A percentile compares a stretch with the other conserved stretches of the same genome.
Evolutionary conservation across 2,329 filamentous ascomycete species (phyloP).

Genomic region (Geosmithia flava): DNA sequence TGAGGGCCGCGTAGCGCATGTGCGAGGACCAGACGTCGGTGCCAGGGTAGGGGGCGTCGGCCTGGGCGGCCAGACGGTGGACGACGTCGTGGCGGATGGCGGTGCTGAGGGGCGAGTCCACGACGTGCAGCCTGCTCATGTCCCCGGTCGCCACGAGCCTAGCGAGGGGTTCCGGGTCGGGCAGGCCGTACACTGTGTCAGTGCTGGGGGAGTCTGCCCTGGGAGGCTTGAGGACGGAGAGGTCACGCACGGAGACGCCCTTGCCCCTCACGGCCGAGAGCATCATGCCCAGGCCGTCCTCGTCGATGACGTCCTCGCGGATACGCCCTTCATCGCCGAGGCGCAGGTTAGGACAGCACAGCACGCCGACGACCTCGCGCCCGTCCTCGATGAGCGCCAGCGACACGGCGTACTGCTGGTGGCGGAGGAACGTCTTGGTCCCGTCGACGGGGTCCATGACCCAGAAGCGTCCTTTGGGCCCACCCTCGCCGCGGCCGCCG

Average conservation of each 20-base stretch:
- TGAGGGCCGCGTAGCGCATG: conserved; percentile 22
- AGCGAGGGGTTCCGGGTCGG: conserved; percentile 8
- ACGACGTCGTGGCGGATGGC: conserved; percentile 19
- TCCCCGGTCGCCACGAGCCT: conserved; percentile 8
- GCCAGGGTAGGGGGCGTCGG: conserved; percentile 19
- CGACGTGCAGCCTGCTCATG: conserved; percentile 15
- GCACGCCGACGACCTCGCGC: conserved; percentile 41
- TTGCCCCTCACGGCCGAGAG: conserved; percentile 18
- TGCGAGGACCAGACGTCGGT: conserved; percentile 27
- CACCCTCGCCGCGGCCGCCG: conserved; percentile 29
- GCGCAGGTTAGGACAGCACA: conserved; percentile 47
- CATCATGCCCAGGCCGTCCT: conserved; percentile 19
- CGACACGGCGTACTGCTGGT: conserved; percentile 51
- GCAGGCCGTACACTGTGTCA: conserved; percentile 9
- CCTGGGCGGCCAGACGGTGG: conserved; percentile 11
- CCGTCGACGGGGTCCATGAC: conserved; percentile 54
- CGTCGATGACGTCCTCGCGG: conserved; percentile 17
- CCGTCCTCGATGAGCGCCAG: conserved; percentile 46
- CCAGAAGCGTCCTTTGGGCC: conserved; percentile 36
- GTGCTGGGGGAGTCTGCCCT: background rate
- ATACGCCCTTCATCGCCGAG: conserved; percentile 20
- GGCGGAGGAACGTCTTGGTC: conserved; percentile 47
- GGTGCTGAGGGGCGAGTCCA: conserved; percentile 18
- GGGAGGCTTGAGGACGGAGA: conserved; percentile 4
- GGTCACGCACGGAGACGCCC: conserved; percentile 14